A percentile compares a stretch with the other conserved stretches of the same genome.
phyloP scores from a whole-genome alignment of 2,329 filamentous ascomycete species.

The Calonectria henricotiae region DNA sequence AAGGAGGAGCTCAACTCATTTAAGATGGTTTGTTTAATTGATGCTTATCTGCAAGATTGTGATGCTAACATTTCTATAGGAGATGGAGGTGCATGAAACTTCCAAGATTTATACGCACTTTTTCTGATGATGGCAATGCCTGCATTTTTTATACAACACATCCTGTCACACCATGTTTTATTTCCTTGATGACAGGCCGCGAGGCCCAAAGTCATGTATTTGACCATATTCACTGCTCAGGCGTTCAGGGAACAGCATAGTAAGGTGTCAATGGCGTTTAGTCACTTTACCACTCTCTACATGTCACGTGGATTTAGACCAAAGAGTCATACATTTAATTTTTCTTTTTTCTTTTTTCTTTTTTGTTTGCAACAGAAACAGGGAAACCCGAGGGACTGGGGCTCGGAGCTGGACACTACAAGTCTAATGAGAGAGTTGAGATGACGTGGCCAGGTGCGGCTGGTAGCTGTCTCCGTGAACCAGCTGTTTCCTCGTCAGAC shows the following conservation, averaged over 20 bases:
- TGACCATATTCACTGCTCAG: slow-evolving; percentile 66
- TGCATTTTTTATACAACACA: slow-evolving; percentile 45
- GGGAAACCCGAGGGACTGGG: slow-evolving; percentile 35
- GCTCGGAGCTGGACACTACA: slow-evolving; percentile 44
- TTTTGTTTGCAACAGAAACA: slow-evolving; percentile 47
- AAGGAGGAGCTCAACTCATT: slow-evolving; percentile 99
- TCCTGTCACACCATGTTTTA: slow-evolving; percentile 50
- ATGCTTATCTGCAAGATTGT: not conserved
- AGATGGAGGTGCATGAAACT: slow-evolving; percentile 99
- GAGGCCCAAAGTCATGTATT: slow-evolving; percentile 66
- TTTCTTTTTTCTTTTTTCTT: slow-evolving; percentile 57
- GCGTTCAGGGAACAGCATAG: slow-evolving; percentile 73
- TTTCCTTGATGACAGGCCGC: slow-evolving; percentile 50
- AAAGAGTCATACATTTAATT: slow-evolving; percentile 56
- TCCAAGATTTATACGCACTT: slow-evolving; percentile 99
- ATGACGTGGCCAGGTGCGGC: slow-evolving; percentile 45
- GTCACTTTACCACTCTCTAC: slow-evolving; percentile 58
- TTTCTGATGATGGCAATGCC: slow-evolving; percentile 79
- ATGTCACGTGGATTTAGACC: slow-evolving; percentile 58
- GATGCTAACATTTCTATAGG: slow-evolving; percentile 72
- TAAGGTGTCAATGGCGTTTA: slow-evolving; percentile 72
- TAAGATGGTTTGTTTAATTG: slow-evolving; percentile 79
- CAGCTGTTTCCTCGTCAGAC: slow-evolving; percentile 39
- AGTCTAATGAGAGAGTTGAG: slow-evolving; percentile 38
- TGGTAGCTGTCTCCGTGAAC: slow-evolving; percentile 41